Evolutionary conservation across 495 filamentous ascomycete genomes (phyloP).

Genomic region (Penicillium diatomitis): DNA sequence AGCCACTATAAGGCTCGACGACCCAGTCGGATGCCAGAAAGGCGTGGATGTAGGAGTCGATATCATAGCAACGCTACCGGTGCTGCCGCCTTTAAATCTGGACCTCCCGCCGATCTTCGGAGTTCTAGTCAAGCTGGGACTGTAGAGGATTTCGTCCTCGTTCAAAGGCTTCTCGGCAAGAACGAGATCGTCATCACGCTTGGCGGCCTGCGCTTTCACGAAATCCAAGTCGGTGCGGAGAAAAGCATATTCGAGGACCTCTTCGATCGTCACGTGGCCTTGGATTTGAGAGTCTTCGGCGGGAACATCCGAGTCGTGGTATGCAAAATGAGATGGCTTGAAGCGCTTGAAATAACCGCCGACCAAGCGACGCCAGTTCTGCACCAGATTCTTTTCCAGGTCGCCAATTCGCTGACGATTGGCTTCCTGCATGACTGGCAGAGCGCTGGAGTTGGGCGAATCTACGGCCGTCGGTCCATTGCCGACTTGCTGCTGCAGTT

Average conservation of each 20-base stretch:
- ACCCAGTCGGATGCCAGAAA: constrained; percentile 86
- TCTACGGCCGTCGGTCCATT: constrained; percentile 2
- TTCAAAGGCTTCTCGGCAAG: constrained; percentile 67
- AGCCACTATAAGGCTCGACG: constrained; percentile 73
- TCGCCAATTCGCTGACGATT: constrained; percentile 30
- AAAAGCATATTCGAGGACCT: constrained; percentile 75
- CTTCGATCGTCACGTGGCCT: constrained; percentile 35
- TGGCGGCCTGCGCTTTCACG: constrained; percentile 70
- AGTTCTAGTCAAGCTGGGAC: constrained; percentile 47
- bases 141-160: constrained; percentile 66
- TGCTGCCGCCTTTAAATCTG: constrained; percentile 86
- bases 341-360: constrained; percentile 94
- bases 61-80: constrained; percentile 78
- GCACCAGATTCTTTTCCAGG: constrained; percentile 58
- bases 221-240: constrained; percentile 89
- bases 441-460: constrained; percentile 4
- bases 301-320: constrained; percentile 14
- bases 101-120: constrained; percentile 57
- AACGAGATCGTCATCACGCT: constrained; percentile 59
- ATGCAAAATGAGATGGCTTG: constrained; percentile 57
- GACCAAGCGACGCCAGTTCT: constrained; percentile 72
- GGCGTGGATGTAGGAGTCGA: constrained; percentile 84
- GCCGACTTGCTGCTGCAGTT: constrained; percentile 4
- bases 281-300: neutral
- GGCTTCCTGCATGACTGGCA: constrained; percentile 33